Percentiles rank a stretch among this genome's conserved stretches.
Conservation (phyloP, 2,329 filamentous ascomycete species). For the Sporothrix brunneoviolacea region DNA sequence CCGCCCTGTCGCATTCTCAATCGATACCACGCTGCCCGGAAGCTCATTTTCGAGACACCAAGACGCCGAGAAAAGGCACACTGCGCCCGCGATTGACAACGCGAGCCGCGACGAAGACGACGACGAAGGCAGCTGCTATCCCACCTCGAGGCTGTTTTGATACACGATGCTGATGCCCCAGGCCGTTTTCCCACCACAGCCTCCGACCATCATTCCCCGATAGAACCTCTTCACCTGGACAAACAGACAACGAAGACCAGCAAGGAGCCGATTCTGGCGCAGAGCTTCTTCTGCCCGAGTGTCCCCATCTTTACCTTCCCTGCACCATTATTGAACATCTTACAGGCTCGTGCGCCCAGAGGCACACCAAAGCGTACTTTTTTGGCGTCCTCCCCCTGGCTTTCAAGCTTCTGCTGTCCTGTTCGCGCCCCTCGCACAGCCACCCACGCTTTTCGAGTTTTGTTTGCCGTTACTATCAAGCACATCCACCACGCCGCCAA, state of each 20-base stretch:
- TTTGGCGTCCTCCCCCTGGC: too few species aligned
- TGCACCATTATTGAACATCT: not conserved
- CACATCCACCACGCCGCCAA: constrained; percentile 15
- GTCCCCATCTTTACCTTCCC: not conserved
- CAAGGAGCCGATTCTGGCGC: too few species aligned
- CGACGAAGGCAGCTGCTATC: not conserved
- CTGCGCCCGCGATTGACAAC: constrained; percentile 6
- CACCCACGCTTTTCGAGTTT: not conserved
- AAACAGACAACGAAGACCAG: too few species aligned
- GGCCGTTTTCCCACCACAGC: constrained; percentile 19
- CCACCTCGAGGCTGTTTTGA: not conserved
- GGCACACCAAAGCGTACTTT: too few species aligned
- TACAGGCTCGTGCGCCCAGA: too few species aligned
- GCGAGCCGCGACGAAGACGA: constrained; percentile 1
- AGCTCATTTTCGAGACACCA: too few species aligned
- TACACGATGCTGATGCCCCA: constrained; percentile 24
- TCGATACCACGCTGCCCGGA: too few species aligned
- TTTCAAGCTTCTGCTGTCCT: too few species aligned
- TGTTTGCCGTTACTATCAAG: constrained; percentile 5
- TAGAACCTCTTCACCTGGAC: too few species aligned
- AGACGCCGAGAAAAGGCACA: not conserved
- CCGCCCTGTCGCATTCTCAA: too few species aligned
- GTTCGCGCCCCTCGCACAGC: not conserved
- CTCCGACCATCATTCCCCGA: constrained; percentile 23
- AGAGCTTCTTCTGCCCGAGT: too few species aligned